Evolutionary conservation across 1,284 basidiomycete genomes (phyloP), one percentile per base, ranked within the genome.

Genomic region (Entoloma clypeatum): DNA sequence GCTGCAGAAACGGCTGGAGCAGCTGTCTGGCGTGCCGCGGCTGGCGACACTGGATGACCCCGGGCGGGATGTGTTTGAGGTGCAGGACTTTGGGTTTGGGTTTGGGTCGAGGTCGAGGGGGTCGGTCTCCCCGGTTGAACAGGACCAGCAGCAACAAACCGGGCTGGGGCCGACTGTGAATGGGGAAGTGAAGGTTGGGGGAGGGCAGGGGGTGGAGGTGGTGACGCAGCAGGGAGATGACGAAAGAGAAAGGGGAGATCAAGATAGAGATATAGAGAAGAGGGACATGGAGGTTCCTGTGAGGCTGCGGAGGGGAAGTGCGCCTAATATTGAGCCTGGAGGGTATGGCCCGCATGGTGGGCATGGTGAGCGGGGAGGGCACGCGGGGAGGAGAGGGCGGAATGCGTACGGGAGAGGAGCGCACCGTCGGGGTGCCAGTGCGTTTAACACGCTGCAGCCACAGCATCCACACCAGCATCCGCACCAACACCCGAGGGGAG

Each of bases 81-180:
- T 83, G 32, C 74, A 69, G 47, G 72, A 85, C 53, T 83, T 69
- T 45, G 81, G 79, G 5, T 81, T 64, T 50, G 75, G 78, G 1
- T 80, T 80, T 47, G 79, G 79, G 60, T 43, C 39, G 7, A 35
- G 21, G 5, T 45, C 44, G 19, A 22, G 35, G 10, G 35, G 26
- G 11, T 28, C 34, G 23, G 24, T 5, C 13, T 38, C 30, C 18
- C 36, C 41, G 17, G 14, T 28, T 21, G 29, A 33, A 30, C 25
- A 34, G 22, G n/a, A 14, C 23, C n/a, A 28, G 10, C 13, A 27
- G 27, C 40, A 1, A 8, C 26, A 8, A 28, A 33, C 2, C 40
- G 33, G 19, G 33, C 40, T 18, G 28, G 36, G 6, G 21, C 52
- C 49, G 18, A 18, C 32, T 16, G 47, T 50, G 29, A 48, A 54